These are phyloP conservation scores for Castanea mollissima DNA, from an alignment of 306 rosid genomes.

Conservation along the genomic window DNA sequence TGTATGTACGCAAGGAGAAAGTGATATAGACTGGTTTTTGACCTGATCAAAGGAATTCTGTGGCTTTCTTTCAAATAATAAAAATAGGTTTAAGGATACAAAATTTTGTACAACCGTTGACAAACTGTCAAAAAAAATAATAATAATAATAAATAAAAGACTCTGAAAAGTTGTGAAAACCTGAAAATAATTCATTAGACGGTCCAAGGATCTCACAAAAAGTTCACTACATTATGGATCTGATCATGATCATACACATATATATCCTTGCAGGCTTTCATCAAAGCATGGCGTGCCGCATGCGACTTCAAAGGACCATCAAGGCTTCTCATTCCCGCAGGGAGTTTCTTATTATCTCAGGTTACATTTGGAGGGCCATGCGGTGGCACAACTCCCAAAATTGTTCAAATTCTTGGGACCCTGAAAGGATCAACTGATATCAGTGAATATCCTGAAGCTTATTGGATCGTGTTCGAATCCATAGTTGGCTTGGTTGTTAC, in stretches of 20 bases:
- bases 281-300: slow-evolving; percentile 56
- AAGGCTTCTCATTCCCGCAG: slow-evolving; percentile 54
- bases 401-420: slow-evolving; percentile 55
- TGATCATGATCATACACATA: not conserved
- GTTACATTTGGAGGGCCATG: slow-evolving; percentile 73
- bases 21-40: too few species aligned
- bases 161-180: too few species aligned
- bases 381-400: slow-evolving; percentile 28
- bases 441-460: slow-evolving; percentile 10
- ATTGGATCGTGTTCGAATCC: slow-evolving; percentile 59
- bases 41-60: too few species aligned
- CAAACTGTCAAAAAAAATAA: too few species aligned
- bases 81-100: too few species aligned
- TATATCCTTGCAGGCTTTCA: slow-evolving; percentile 50
- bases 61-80: too few species aligned
- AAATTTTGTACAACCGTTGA: too few species aligned
- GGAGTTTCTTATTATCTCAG: slow-evolving; percentile 41
- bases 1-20: too few species aligned
- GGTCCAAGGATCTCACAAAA: not conserved
- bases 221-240: not conserved
- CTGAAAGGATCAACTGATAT: slow-evolving; percentile 52
- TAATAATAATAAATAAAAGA: too few species aligned
- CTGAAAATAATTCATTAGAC: too few species aligned
- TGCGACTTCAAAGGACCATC: slow-evolving; percentile 40
- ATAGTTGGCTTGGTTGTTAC: slow-evolving; percentile 45